phyloP scores from a whole-genome alignment of 2,329 filamentous ascomycete species.

The Teratosphaeriaceae sp. region DNA sequence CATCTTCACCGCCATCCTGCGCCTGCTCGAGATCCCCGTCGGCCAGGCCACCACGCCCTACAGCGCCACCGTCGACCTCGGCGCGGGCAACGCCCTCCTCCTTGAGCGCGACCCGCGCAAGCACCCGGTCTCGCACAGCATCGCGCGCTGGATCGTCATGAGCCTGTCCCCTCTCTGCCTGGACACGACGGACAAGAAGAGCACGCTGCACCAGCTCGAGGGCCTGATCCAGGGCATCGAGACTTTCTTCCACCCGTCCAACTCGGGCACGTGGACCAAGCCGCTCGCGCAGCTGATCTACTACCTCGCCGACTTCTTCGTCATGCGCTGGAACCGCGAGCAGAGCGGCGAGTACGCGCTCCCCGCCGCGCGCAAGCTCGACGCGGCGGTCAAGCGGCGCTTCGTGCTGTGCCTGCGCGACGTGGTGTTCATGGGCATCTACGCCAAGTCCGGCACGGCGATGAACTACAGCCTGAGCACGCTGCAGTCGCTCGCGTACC shows the following conservation, averaged over 20 bases:
- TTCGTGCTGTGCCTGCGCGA: slow-evolving; percentile 87
- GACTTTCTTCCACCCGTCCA: slow-evolving; percentile 98
- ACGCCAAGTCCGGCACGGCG: slow-evolving; percentile 87
- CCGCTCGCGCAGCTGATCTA: slow-evolving; percentile 85
- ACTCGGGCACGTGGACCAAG: slow-evolving; percentile 86
- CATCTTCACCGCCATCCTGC: slow-evolving; percentile 84
- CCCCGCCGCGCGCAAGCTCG: slow-evolving; percentile 71
- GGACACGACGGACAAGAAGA: slow-evolving; percentile 57
- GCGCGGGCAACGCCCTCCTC: slow-evolving; percentile 75
- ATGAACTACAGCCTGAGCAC: slow-evolving; percentile 89
- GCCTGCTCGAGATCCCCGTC: slow-evolving; percentile 90
- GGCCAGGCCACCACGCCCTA: slow-evolving; percentile 94
- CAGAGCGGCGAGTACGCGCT: slow-evolving; percentile 86
- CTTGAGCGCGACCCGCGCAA: slow-evolving; percentile 91
- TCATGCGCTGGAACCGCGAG: slow-evolving; percentile 96
- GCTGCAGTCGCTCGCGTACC: slow-evolving; percentile 78
- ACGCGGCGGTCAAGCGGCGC: slow-evolving; percentile 70
- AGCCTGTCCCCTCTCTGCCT: slow-evolving; percentile 82
- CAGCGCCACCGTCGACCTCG: slow-evolving; percentile 68
- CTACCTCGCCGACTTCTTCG: slow-evolving; percentile 91
- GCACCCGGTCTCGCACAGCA: slow-evolving; percentile 84
- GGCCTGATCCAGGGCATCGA: slow-evolving; percentile 91
- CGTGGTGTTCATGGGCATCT: slow-evolving; percentile 96
- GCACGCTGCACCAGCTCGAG: slow-evolving; percentile 77
- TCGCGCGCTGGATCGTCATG: slow-evolving; percentile 88